Conservation (phyloP, 768 basidiomycete species). For the Phaffia australis region DNA sequence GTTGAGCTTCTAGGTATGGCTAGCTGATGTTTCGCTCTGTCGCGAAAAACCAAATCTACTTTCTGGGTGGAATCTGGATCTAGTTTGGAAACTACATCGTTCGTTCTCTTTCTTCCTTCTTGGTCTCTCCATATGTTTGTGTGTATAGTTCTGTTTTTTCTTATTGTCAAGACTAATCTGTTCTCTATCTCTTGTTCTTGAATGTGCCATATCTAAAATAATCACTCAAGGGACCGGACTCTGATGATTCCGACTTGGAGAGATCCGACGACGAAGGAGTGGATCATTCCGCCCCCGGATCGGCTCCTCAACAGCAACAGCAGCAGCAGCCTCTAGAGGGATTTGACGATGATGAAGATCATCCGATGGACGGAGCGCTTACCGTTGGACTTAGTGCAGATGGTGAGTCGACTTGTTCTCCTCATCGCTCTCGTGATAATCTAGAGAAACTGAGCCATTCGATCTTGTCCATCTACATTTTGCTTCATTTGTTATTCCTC, state of each 20-base stretch:
- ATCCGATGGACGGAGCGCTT: background rate
- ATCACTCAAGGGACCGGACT: conserved; percentile 18
- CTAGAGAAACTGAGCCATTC: background rate
- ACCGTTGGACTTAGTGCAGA: conserved; percentile 31
- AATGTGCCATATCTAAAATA: too few relatives aligned
- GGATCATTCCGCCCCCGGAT: too few relatives aligned
- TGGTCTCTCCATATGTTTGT: too few relatives aligned
- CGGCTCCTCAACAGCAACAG: conserved; percentile 38
- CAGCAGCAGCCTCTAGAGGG: conserved; percentile 62
- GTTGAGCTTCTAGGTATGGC: background rate
- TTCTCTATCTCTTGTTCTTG: too few relatives aligned
- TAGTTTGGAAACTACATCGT: conserved; percentile 97
- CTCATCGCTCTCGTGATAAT: background rate
- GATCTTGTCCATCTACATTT: background rate
- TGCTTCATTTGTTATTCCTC: background rate
- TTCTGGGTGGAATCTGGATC: background rate
- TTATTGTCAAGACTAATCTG: background rate
- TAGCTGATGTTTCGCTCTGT: background rate
- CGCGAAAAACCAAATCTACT: background rate
- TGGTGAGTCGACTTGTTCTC: conserved; percentile 28
- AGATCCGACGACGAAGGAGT: too few relatives aligned
- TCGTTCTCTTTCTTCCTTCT: conserved; percentile 1
- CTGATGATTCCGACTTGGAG: conserved; percentile 19
- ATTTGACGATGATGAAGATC: conserved; percentile 50
- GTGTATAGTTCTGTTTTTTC: background rate